Conservation (phyloP, 2,329 filamentous ascomycete genomes). For the Pseudogymnoascus sp. region DNA sequence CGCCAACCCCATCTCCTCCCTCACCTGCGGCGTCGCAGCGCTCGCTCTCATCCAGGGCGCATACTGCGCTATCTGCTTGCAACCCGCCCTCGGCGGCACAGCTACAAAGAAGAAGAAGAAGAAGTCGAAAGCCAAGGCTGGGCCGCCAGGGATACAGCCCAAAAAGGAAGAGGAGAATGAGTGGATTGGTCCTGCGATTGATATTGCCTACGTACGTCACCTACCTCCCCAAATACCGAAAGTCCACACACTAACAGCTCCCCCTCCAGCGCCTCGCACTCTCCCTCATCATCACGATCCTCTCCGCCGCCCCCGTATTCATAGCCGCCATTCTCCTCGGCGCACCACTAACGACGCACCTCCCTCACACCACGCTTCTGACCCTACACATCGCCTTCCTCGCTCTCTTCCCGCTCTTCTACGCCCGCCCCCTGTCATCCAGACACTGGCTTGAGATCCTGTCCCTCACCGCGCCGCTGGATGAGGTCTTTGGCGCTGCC, state of each 20-base stretch:
- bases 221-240: background rate
- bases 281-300: conserved; percentile 49
- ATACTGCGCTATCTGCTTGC: conserved; percentile 58
- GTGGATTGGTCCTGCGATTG: background rate
- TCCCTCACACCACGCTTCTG: conserved; percentile 69
- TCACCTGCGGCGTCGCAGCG: conserved; percentile 54
- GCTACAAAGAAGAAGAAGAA: conserved; percentile 45
- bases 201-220: conserved; percentile 1
- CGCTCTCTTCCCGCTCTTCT: conserved; percentile 71
- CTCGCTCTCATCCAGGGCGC: conserved; percentile 56
- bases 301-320: conserved; percentile 47
- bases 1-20: conserved; percentile 57
- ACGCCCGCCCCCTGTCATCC: conserved; percentile 72
- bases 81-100: conserved; percentile 44
- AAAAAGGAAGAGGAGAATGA: background rate
- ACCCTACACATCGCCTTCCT: conserved; percentile 77
- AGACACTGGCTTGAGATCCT: conserved; percentile 64
- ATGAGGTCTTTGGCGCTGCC: conserved; percentile 76
- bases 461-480: conserved; percentile 62
- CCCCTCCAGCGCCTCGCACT: conserved; percentile 57
- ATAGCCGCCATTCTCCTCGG: conserved; percentile 72
- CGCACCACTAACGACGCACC: conserved; percentile 78
- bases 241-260: background rate
- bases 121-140: conserved; percentile 20
- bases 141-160: background rate